Conservation (phyloP, 768 basidiomycete species). For the Mycena belliarum region DNA sequence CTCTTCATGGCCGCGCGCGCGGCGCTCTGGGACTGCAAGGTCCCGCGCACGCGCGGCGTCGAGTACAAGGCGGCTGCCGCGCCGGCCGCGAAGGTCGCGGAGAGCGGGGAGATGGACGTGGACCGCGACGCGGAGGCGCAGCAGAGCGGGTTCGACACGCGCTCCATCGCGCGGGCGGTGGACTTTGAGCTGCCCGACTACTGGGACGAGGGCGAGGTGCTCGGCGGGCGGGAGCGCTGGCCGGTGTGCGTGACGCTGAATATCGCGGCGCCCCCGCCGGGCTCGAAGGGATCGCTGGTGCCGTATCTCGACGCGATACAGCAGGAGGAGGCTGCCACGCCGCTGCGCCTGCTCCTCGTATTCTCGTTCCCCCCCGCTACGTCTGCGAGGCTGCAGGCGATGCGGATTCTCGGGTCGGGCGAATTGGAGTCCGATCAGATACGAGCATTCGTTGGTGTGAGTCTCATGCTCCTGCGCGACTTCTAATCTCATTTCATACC, state of each 20-base stretch:
- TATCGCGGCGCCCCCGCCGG: constrained; percentile 43
- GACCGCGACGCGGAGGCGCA: constrained; percentile 38
- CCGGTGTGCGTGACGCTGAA: constrained; percentile 81
- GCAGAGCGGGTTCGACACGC: constrained; percentile 61
- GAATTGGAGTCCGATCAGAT: constrained; percentile 53
- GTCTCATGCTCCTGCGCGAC: constrained; percentile 3
- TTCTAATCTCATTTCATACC: neutral
- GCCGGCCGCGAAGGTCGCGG: constrained; percentile 22
- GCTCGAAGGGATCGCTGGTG: constrained; percentile 49
- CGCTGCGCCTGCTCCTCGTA: constrained; percentile 59
- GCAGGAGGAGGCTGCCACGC: constrained; percentile 70
- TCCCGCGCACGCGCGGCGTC: constrained; percentile 71
- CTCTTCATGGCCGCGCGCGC: constrained; percentile 78
- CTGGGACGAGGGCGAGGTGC: constrained; percentile 79
- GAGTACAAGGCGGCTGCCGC: constrained; percentile 56
- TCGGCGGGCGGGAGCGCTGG: constrained; percentile 66
- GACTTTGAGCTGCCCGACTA: constrained; percentile 89
- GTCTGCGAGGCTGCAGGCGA: constrained; percentile 54
- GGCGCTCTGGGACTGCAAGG: constrained; percentile 79
- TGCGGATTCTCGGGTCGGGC: constrained; percentile 64
- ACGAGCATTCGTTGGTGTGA: constrained; percentile 56
- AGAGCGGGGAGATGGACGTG: constrained; percentile 54
- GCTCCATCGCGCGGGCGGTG: constrained; percentile 49
- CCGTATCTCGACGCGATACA: constrained; percentile 76
- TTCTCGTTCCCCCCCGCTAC: constrained; percentile 56